Evolutionary conservation across 495 filamentous ascomycete species (phyloP).

Genomic region (Terfezia claveryi): DNA sequence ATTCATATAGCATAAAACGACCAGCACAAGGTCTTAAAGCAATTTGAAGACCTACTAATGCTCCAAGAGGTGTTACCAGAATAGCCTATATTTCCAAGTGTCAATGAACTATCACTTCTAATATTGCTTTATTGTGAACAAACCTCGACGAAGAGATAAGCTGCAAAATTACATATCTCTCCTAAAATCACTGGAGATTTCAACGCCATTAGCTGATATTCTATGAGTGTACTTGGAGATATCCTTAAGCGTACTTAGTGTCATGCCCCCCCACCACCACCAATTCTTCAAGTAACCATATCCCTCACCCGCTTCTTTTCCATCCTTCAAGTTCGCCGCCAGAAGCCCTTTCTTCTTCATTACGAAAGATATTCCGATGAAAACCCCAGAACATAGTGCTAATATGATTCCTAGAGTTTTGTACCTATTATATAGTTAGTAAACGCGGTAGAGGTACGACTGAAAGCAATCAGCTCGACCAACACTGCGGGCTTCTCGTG

Average conservation of each 20-base stretch:
- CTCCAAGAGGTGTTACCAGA: constrained; percentile 80
- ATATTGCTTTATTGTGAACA: too few relatives aligned
- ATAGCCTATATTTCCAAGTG: constrained; percentile 33
- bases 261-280: constrained; percentile 95
- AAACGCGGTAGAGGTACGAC: too few relatives aligned
- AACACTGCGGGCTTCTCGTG: background rate
- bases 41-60: constrained; percentile 28
- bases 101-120: too few relatives aligned
- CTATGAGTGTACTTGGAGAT: background rate
- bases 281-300: constrained; percentile 94
- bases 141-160: constrained; percentile 78
- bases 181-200: constrained; percentile 50
- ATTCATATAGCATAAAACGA: too few relatives aligned
- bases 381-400: constrained; percentile 70
- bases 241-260: constrained; percentile 31
- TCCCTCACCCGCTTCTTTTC: constrained; percentile 73
- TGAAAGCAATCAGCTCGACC: background rate
- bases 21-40: background rate
- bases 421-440: constrained; percentile 26
- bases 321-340: constrained; percentile 83
- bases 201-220: background rate
- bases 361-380: constrained; percentile 91
- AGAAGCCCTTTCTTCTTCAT: constrained; percentile 83
- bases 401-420: constrained; percentile 76
- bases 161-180: constrained; percentile 92